phyloP scores from a whole-genome alignment of 495 filamentous ascomycete species.

The Podospora sp. region DNA sequence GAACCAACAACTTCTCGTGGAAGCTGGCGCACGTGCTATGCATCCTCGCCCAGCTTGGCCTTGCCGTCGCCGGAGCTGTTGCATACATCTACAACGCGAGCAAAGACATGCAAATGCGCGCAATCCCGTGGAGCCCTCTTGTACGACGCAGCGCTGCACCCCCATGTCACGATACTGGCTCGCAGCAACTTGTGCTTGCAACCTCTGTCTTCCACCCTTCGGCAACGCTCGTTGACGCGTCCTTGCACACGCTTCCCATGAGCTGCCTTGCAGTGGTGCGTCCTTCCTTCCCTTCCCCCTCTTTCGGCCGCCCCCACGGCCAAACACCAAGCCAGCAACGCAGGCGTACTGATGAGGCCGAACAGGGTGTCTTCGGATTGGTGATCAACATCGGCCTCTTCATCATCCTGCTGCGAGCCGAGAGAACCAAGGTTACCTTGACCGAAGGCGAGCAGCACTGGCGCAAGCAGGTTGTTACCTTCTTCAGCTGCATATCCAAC shows the following conservation, averaged over 20 bases:
- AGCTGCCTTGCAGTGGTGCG: constrained; percentile 28
- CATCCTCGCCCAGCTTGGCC: constrained; percentile 33
- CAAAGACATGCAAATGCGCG: neutral
- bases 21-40: constrained; percentile 32
- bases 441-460: constrained; percentile 39
- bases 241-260: constrained; percentile 22
- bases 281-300: constrained; percentile 3
- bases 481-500: constrained; percentile 34
- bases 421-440: constrained; percentile 26
- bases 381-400: constrained; percentile 30
- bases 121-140: neutral
- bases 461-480: constrained; percentile 33
- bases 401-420: constrained; percentile 26
- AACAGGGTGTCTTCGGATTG: constrained; percentile 32
- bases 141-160: neutral
- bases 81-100: constrained; percentile 29
- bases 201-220: neutral
- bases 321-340: neutral
- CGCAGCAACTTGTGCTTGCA: neutral
- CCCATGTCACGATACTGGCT: neutral
- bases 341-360: neutral
- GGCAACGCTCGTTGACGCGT: constrained; percentile 10
- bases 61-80: constrained; percentile 25
- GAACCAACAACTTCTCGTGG: constrained; percentile 35
- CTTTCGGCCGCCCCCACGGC: neutral